These are phyloP conservation scores for Zea mays DNA, from an alignment of 176 grass and related monocot genomes.

Conservation along the genomic window DNA sequence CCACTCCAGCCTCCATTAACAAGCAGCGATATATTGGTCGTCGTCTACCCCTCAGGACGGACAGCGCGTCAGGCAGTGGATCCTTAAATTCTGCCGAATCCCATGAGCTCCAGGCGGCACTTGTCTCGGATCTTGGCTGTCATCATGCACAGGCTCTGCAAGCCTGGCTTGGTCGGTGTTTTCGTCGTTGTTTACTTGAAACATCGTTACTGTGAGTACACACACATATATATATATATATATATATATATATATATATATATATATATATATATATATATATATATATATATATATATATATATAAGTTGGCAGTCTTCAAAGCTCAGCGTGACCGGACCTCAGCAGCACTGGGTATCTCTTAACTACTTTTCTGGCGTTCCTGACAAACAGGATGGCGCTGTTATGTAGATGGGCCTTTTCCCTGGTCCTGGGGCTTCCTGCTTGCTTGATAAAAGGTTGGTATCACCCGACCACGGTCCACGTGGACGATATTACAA, in stretches of 20 bases:
- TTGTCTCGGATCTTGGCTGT: not conserved
- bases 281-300: no score
- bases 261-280: no score
- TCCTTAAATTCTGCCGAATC: conserved; percentile 6
- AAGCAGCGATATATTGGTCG: conserved; percentile 32
- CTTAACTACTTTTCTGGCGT: no score
- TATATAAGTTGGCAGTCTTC: no score
- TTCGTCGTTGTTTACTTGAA: no score
- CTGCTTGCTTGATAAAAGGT: conserved; percentile 13
- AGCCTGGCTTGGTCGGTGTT: not conserved
- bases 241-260: no score
- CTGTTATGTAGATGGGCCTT: not conserved
- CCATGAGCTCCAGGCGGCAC: not conserved
- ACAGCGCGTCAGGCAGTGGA: not conserved
- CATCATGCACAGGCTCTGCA: not conserved
- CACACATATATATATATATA: no score
- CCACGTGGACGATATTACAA: not conserved
- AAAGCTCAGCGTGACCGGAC: no score
- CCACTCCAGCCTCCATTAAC: conserved; percentile 27
- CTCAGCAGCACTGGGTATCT: no score
- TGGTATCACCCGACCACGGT: not conserved
- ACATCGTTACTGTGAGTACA: no score
- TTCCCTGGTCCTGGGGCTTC: not conserved
- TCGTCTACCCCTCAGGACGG: conserved; percentile 9
- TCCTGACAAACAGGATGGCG: not conserved